Conservation (phyloP, 176 grass and related monocot genomes). For the Tillandsia fasciculata region DNA sequence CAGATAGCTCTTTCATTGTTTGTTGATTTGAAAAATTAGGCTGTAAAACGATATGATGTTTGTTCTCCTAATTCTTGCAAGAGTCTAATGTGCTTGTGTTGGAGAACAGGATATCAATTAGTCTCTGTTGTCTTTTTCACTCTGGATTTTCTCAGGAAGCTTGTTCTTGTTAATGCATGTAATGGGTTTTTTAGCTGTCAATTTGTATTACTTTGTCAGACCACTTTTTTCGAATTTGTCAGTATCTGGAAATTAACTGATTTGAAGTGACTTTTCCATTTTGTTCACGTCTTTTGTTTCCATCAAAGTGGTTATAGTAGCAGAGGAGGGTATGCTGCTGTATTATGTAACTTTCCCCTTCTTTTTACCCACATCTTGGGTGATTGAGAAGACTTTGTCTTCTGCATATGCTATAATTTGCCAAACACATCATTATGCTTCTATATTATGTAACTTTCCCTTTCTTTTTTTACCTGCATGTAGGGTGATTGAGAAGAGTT, state of each 20-base stretch:
- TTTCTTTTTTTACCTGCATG: conserved; percentile 19
- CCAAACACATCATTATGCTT: not conserved
- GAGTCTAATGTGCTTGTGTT: not conserved
- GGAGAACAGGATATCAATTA: not conserved
- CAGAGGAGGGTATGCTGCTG: no score
- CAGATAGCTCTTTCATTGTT: not conserved
- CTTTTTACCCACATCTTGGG: no score
- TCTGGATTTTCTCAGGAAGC: not conserved
- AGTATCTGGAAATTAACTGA: no score
- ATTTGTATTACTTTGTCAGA: no score
- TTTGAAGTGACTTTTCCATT: no score
- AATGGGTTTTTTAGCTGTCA: not conserved
- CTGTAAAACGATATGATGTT: not conserved
- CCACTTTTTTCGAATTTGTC: no score
- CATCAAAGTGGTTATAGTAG: no score
- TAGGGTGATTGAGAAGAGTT: conserved; percentile 79
- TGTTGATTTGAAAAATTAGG: no score
- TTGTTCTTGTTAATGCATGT: not conserved
- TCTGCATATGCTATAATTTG: no score
- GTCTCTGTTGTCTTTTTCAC: not conserved
- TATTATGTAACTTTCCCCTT: no score
- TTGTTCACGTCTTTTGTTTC: no score
- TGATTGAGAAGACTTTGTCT: no score
- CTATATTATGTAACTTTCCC: not conserved
- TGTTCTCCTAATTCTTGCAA: not conserved